Conservation (phyloP, 2,329 filamentous ascomycete species). For the Apiospora koreana region DNA sequence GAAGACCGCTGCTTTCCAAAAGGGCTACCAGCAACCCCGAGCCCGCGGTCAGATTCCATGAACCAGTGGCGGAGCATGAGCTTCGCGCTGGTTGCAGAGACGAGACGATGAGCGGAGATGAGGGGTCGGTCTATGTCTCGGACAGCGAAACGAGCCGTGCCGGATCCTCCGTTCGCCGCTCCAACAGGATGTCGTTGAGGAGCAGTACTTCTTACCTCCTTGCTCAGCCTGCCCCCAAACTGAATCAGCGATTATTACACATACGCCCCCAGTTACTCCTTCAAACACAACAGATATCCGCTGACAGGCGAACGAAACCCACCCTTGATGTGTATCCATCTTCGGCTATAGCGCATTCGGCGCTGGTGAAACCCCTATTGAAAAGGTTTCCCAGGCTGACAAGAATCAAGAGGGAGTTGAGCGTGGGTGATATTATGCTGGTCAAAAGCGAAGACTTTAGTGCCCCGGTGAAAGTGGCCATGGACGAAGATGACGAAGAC, state of each 20-base stretch:
- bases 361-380: constrained; percentile 59
- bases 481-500: constrained; percentile 44
- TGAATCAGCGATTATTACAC: constrained; percentile 65
- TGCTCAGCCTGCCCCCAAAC: constrained; percentile 65
- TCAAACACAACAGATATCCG: constrained; percentile 68
- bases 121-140: constrained; percentile 43
- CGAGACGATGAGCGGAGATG: constrained; percentile 49
- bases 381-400: constrained; percentile 66
- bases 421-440: constrained; percentile 69
- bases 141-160: constrained; percentile 50
- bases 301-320: constrained; percentile 63
- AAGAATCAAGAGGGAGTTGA: constrained; percentile 62
- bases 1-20: constrained; percentile 16
- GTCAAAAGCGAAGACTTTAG: constrained; percentile 70
- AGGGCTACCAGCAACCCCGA: constrained; percentile 15
- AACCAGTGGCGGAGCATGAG: constrained; percentile 22
- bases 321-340: constrained; percentile 75
- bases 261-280: constrained; percentile 69
- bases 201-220: constrained; percentile 66
- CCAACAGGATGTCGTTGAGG: constrained; percentile 47
- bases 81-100: constrained; percentile 20
- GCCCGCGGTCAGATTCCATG: constrained; percentile 22
- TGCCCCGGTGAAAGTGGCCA: constrained; percentile 38
- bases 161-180: constrained; percentile 37
- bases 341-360: constrained; percentile 55